These are phyloP conservation scores for Fraxinus sp. DNA, from an alignment of 305 asterid species.

Conservation along the genomic window DNA sequence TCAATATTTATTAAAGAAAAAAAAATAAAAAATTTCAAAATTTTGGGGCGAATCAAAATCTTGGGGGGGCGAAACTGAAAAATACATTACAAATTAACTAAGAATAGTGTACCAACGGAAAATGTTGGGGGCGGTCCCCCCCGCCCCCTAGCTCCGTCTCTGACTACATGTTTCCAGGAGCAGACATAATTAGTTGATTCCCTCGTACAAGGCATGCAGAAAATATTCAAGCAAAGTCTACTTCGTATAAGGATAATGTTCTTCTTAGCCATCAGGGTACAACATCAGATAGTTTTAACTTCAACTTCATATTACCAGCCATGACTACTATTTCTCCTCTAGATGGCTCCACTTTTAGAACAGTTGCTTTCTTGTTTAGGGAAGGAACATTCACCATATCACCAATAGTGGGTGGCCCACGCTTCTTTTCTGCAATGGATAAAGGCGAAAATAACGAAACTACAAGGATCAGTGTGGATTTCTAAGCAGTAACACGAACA, in stretches of 20 bases:
- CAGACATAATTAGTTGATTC: not conserved
- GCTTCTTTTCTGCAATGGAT: conserved; percentile 41
- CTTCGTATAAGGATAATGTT: conserved; percentile 5
- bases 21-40: too few species aligned
- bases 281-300: conserved; percentile 62
- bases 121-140: too few species aligned
- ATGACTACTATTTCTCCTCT: conserved; percentile 74
- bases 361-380: conserved; percentile 63
- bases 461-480: conserved; percentile 13
- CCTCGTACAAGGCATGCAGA: conserved; percentile 4
- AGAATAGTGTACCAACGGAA: too few species aligned
- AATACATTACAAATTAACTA: too few species aligned
- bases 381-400: conserved; percentile 81
- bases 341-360: conserved; percentile 65
- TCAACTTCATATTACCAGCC: conserved; percentile 82
- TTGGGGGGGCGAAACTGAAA: too few species aligned
- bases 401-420: conserved; percentile 61
- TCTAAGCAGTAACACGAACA: not conserved
- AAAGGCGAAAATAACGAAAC: conserved; percentile 20
- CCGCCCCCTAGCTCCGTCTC: too few species aligned
- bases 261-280: conserved; percentile 33
- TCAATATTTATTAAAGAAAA: too few species aligned
- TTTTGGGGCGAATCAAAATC: too few species aligned
- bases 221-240: conserved; percentile 5
- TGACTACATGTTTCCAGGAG: not conserved